phyloP scores from a whole-genome alignment of 78 protist species.

The Dictyostelium purpureum region DNA sequence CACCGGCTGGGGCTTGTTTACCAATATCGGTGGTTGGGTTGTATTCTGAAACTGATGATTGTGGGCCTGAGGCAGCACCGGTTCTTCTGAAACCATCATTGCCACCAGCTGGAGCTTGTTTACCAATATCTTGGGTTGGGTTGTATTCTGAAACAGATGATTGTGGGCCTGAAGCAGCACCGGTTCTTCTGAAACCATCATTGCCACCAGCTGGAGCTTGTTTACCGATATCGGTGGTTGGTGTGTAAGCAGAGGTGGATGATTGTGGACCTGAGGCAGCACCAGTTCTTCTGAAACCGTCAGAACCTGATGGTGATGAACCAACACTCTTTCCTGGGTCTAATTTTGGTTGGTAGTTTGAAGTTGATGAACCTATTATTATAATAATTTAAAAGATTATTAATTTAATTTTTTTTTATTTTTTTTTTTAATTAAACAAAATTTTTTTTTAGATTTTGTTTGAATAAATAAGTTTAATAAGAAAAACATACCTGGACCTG shows the following conservation, averaged over 20 bases:
- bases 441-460: no score
- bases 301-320: conserved; percentile 50
- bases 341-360: conserved; percentile 27
- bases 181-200: conserved; percentile 52
- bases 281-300: conserved; percentile 36
- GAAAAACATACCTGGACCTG: no score
- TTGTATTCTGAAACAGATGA: conserved; percentile 60
- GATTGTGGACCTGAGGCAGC: conserved; percentile 81
- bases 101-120: conserved; percentile 65
- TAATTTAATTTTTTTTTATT: no score
- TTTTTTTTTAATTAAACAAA: no score
- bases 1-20: conserved; percentile 76
- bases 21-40: conserved; percentile 74
- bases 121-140: conserved; percentile 77
- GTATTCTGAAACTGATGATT: conserved; percentile 61
- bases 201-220: conserved; percentile 57
- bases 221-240: conserved; percentile 75
- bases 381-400: no score
- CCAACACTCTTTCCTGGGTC: conserved; percentile 79
- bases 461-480: no score
- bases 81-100: conserved; percentile 52
- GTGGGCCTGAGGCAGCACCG: conserved; percentile 82
- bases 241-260: conserved; percentile 35
- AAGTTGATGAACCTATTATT: conserved; percentile 58
- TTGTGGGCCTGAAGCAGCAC: conserved; percentile 81